These are phyloP conservation scores for Cicer yamashitae DNA, from an alignment of 306 rosid species.

Conservation along the genomic window DNA sequence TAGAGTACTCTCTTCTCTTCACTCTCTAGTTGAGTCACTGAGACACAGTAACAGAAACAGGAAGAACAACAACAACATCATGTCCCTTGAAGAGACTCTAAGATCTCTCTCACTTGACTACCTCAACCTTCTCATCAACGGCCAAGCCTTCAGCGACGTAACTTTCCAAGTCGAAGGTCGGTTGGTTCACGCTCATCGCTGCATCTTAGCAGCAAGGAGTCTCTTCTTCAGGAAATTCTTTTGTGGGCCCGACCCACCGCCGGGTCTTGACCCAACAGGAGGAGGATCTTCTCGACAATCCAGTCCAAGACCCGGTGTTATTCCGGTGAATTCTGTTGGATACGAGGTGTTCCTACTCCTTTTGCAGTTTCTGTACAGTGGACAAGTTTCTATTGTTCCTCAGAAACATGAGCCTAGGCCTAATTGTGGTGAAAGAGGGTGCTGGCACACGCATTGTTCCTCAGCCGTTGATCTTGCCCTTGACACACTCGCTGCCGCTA, in stretches of 20 bases:
- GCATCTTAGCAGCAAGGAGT: constrained; percentile 93
- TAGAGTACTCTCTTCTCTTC: constrained; percentile 7
- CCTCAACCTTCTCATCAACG: constrained; percentile 91
- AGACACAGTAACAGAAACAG: background rate
- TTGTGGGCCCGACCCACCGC: constrained; percentile 75
- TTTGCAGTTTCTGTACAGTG: constrained; percentile 92
- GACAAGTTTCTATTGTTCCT: constrained; percentile 93
- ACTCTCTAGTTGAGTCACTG: constrained; percentile 3
- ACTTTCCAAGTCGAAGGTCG: constrained; percentile 99
- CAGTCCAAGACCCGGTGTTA: constrained; percentile 54
- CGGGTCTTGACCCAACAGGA: constrained; percentile 59
- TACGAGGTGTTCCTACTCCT: constrained; percentile 86
- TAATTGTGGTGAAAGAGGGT: constrained; percentile 91
- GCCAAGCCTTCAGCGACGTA: constrained; percentile 98
- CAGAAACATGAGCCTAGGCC: constrained; percentile 96
- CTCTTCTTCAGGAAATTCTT: constrained; percentile 93
- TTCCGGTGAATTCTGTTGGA: constrained; percentile 92
- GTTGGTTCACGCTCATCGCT: constrained; percentile 87
- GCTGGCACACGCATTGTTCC: constrained; percentile 99
- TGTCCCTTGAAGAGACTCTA: constrained; percentile 79
- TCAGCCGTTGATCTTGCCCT: constrained; percentile 99
- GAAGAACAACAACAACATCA: constrained; percentile 6
- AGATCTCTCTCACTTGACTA: constrained; percentile 91
- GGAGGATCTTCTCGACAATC: constrained; percentile 31
- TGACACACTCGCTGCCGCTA: constrained; percentile 91